Percentiles rank a stretch among this genome's conserved stretches.
Evolutionary conservation across 2,329 filamentous ascomycete species (phyloP).

Genomic region (Bimuria novae-zelandiae): DNA sequence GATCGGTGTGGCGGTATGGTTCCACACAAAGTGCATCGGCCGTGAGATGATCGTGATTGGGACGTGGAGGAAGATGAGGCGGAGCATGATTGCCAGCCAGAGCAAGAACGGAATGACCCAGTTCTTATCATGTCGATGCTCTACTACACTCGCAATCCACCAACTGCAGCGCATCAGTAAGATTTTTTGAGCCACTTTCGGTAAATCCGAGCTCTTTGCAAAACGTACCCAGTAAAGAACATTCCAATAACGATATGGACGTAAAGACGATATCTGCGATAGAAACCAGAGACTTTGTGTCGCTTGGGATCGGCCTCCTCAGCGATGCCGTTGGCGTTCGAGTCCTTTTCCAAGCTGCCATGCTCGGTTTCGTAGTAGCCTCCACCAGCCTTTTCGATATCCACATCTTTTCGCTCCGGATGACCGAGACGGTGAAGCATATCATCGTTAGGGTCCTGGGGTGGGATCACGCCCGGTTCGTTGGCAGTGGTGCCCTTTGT

Average conservation of each 20-base stretch:
- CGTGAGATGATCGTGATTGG: constrained; percentile 68
- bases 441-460: constrained; percentile 47
- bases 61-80: constrained; percentile 74
- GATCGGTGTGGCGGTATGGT: constrained; percentile 63
- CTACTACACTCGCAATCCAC: constrained; percentile 76
- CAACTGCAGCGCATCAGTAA: constrained; percentile 53
- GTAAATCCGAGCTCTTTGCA: neutral
- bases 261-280: constrained; percentile 41
- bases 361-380: constrained; percentile 49
- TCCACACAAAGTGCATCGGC: constrained; percentile 71
- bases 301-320: constrained; percentile 39
- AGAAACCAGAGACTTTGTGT: constrained; percentile 46
- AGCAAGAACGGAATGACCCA: constrained; percentile 86
- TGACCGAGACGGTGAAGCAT: constrained; percentile 42
- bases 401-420: constrained; percentile 31
- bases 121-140: constrained; percentile 73
- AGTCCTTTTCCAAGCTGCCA: constrained; percentile 44
- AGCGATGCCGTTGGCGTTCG: constrained; percentile 15
- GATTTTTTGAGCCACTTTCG: neutral
- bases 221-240: constrained; percentile 58
- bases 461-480: constrained; percentile 39
- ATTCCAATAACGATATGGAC: constrained; percentile 50
- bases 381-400: constrained; percentile 42
- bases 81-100: constrained; percentile 74
- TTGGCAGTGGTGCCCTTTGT: constrained; percentile 40